phyloP scores from a whole-genome alignment of 2,329 filamentous ascomycete genomes.

The Talaromyces sp. region DNA sequence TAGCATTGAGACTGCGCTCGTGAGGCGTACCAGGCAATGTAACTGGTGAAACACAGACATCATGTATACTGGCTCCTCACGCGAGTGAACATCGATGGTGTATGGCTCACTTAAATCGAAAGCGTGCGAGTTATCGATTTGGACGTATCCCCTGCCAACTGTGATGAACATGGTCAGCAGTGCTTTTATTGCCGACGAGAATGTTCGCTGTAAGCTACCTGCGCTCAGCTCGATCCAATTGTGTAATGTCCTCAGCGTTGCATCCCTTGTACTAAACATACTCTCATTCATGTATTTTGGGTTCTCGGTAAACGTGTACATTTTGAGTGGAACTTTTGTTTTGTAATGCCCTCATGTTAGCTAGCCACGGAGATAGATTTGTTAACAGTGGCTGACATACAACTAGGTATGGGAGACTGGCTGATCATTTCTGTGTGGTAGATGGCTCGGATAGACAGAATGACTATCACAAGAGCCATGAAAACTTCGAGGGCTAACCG shows the following conservation, averaged over 20 bases:
- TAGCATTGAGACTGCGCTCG: neutral
- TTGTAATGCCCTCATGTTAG: neutral
- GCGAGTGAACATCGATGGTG: neutral
- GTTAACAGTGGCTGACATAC: neutral
- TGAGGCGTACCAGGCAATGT: slow-evolving; percentile 2
- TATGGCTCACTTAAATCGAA: slow-evolving; percentile 2
- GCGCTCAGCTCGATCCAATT: slow-evolving; percentile 9
- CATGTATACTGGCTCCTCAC: slow-evolving; percentile 5
- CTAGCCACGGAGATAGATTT: neutral
- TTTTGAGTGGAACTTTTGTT: slow-evolving; percentile 3
- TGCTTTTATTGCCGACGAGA: neutral
- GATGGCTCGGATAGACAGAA: neutral
- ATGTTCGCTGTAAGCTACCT: neutral
- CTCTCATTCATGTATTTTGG: slow-evolving; percentile 1
- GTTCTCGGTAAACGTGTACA: slow-evolving; percentile 4
- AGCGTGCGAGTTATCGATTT: neutral
- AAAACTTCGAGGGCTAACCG: neutral
- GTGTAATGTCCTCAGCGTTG: slow-evolving; percentile 3
- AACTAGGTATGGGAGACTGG: neutral
- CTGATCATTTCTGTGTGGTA: neutral
- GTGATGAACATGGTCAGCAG: neutral
- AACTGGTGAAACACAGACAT: slow-evolving; percentile 10
- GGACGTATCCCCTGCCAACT: slow-evolving; percentile 4
- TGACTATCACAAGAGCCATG: neutral
- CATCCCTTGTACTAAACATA: neutral